Evolutionary conservation across 2,329 filamentous ascomycete genomes (phyloP).

Genomic region (Nothophoma quercina): DNA sequence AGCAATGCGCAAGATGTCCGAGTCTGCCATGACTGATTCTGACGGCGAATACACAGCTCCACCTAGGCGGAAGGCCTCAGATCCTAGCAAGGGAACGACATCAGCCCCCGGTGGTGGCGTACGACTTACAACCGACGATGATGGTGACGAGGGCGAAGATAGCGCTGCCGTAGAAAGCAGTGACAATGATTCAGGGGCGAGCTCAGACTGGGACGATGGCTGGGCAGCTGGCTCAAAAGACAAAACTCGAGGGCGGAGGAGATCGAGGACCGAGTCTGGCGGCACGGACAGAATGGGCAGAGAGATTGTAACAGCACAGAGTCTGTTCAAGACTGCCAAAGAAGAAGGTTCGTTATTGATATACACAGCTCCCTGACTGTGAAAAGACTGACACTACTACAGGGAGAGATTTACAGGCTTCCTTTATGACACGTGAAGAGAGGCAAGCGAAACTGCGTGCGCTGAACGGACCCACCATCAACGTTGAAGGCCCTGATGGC

Average conservation of each 20-base stretch:
- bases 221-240: constrained; percentile 42
- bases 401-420: constrained; percentile 60
- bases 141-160: constrained; percentile 67
- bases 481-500: constrained; percentile 67
- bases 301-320: constrained; percentile 59
- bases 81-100: constrained; percentile 50
- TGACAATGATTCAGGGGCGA: constrained; percentile 65
- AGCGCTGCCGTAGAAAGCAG: constrained; percentile 69
- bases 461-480: constrained; percentile 72
- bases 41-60: constrained; percentile 10
- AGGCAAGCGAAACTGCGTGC: constrained; percentile 50
- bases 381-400: constrained; percentile 17
- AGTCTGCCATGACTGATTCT: constrained; percentile 18
- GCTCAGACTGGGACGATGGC: constrained; percentile 71
- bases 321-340: constrained; percentile 75
- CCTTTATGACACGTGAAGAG: constrained; percentile 62
- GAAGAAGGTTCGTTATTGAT: constrained; percentile 71
- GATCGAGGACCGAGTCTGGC: constrained; percentile 43
- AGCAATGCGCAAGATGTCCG: constrained; percentile 21
- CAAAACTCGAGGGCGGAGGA: constrained; percentile 50
- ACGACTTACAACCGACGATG: constrained; percentile 61
- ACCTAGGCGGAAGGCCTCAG: constrained; percentile 57
- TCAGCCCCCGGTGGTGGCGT: constrained; percentile 58
- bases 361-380: background rate
- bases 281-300: constrained; percentile 46